A percentile compares a stretch with the other conserved stretches of the same genome.
These are phyloP conservation scores for Elaeis oleifera DNA, from an alignment of 202 grass and related monocot species.

Conservation along the genomic window DNA sequence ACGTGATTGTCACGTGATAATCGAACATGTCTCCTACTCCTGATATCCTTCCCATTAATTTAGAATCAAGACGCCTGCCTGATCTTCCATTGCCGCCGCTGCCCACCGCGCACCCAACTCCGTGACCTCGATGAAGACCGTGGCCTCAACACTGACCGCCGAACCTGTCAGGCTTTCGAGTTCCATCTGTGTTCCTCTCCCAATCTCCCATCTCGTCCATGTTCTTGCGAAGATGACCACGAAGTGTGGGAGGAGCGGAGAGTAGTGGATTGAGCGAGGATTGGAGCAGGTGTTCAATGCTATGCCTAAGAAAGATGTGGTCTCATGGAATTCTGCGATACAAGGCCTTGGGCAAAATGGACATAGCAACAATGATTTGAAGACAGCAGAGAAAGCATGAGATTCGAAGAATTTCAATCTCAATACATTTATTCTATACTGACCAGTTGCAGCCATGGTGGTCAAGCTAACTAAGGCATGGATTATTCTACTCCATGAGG, in stretches of 20 bases:
- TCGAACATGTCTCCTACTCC: too few relatives aligned
- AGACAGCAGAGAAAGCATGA: slow-evolving; percentile 28
- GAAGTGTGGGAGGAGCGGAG: slow-evolving; percentile 8
- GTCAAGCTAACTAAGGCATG: slow-evolving; percentile 44
- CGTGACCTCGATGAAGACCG: too few relatives aligned
- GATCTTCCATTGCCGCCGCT: too few relatives aligned
- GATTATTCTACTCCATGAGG: slow-evolving; percentile 48
- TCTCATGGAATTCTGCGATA: slow-evolving; percentile 51
- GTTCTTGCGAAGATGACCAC: not conserved
- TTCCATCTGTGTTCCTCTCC: too few relatives aligned
- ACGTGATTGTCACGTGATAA: too few relatives aligned
- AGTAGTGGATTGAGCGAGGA: slow-evolving; percentile 20
- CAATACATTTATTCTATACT: slow-evolving; percentile 55
- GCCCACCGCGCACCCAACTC: too few relatives aligned
- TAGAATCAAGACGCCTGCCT: too few relatives aligned
- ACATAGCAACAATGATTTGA: slow-evolving; percentile 30
- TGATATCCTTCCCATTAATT: too few relatives aligned
- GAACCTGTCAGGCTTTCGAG: too few relatives aligned
- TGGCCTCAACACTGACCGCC: too few relatives aligned
- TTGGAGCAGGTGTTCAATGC: slow-evolving; percentile 37
- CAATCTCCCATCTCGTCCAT: too few relatives aligned
- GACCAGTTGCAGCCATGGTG: slow-evolving; percentile 42
- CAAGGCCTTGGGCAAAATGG: slow-evolving; percentile 60
- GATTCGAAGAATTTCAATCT: slow-evolving; percentile 29
- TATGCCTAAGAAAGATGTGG: slow-evolving; percentile 17